Percentiles rank a stretch among this genome's conserved stretches.
Evolutionary conservation across 768 basidiomycete species (phyloP).

Genomic region (Leucocoprinus sp.): DNA sequence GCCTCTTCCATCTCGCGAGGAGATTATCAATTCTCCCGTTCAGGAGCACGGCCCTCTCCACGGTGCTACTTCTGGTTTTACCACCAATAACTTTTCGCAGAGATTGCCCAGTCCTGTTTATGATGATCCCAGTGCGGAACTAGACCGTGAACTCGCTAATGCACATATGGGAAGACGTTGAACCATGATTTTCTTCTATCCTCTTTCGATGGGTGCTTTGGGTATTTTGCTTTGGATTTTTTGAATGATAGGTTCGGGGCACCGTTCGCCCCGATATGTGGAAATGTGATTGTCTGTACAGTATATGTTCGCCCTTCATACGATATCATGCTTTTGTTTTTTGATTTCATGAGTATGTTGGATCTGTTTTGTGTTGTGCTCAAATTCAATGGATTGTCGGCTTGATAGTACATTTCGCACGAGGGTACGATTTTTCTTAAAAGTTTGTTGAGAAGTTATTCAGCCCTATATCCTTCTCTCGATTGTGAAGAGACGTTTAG

Average conservation of each 20-base stretch:
- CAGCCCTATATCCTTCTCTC: no score
- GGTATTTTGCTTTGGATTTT: background rate
- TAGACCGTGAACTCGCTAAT: constrained; percentile 80
- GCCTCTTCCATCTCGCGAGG: constrained; percentile 73
- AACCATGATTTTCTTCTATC: constrained; percentile 6
- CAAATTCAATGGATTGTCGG: background rate
- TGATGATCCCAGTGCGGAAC: constrained; percentile 79
- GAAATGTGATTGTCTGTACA: background rate
- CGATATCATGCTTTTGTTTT: no score
- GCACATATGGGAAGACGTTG: constrained; percentile 42
- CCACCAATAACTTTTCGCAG: constrained; percentile 29
- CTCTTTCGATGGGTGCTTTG: no score
- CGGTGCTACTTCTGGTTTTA: constrained; percentile 66
- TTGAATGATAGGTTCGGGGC: background rate
- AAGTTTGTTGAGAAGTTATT: no score
- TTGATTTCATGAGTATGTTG: background rate
- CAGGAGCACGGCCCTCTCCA: constrained; percentile 51
- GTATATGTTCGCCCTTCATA: background rate
- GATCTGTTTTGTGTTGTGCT: background rate
- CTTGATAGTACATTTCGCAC: background rate
- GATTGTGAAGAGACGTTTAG: no score
- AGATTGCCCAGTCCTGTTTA: constrained; percentile 62
- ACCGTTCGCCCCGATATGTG: background rate
- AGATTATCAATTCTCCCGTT: constrained; percentile 71
- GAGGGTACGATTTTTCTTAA: no score